Evolutionary conservation across 345 rosid species (phyloP).

Genomic region (Citropsis articulata): DNA sequence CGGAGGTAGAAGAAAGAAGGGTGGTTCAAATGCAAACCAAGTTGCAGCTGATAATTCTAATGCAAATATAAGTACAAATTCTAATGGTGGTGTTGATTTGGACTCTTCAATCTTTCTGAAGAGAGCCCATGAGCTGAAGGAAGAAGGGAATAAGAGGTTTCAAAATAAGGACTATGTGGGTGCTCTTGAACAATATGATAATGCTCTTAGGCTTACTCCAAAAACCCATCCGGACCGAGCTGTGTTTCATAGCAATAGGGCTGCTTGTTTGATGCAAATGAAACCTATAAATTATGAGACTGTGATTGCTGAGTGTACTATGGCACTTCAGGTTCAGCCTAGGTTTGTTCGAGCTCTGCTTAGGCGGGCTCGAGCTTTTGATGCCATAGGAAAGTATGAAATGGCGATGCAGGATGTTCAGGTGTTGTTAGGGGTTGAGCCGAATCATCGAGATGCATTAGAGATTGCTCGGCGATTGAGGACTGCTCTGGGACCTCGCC

Average conservation of each 20-base stretch:
- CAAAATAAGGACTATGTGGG: slow-evolving; percentile 71
- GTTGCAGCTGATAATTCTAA: slow-evolving; percentile 36
- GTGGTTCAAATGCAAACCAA: slow-evolving; percentile 47
- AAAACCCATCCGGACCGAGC: slow-evolving; percentile 85
- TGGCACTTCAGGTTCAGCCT: slow-evolving; percentile 91
- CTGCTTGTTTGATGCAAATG: slow-evolving; percentile 99
- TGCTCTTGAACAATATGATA: slow-evolving; percentile 80
- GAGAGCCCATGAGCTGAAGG: slow-evolving; percentile 92
- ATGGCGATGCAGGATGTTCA: slow-evolving; percentile 85
- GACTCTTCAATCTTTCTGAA: slow-evolving; percentile 70
- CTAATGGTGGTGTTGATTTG: slow-evolving; percentile 60
- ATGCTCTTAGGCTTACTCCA: slow-evolving; percentile 69
- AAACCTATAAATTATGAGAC: slow-evolving; percentile 84
- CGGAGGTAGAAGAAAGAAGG: slow-evolving; percentile 80
- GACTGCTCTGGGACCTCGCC: slow-evolving; percentile 63
- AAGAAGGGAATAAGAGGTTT: slow-evolving; percentile 90
- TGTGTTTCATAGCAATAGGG: slow-evolving; percentile 86
- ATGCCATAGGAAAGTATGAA: slow-evolving; percentile 74
- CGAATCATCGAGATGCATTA: slow-evolving; percentile 70
- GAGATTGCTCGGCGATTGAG: slow-evolving; percentile 67
- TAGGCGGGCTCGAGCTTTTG: slow-evolving; percentile 90
- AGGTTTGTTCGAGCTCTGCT: slow-evolving; percentile 69
- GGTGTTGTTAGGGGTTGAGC: slow-evolving; percentile 62
- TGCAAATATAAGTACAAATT: slow-evolving; percentile 30
- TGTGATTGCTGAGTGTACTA: slow-evolving; percentile 75